Conservation (phyloP, 257 asterid genomes). For the Capsicum chinense region DNA sequence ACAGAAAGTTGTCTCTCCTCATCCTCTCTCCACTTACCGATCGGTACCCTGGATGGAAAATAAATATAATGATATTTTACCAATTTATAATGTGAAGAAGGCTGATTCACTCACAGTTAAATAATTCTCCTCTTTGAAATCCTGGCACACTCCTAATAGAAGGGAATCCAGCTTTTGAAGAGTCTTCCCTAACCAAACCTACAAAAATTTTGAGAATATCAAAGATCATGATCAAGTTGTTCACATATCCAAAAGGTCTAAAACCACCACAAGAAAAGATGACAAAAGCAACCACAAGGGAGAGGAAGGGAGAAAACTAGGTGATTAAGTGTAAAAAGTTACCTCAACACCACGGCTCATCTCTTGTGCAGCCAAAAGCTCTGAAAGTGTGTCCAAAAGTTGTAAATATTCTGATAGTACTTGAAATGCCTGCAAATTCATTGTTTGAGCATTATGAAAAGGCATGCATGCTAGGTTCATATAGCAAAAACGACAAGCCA, state of each 20-base stretch:
- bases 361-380: slow-evolving; percentile 85
- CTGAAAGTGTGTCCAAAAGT: slow-evolving; percentile 81
- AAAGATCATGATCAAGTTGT: slow-evolving; percentile 10
- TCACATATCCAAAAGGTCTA: background rate
- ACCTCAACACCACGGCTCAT: slow-evolving; percentile 98
- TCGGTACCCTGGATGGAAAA: background rate
- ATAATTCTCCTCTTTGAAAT: slow-evolving; percentile 85
- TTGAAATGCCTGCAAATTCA: slow-evolving; percentile 86
- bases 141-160: slow-evolving; percentile 84
- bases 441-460: slow-evolving; percentile 33
- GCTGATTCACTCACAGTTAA: slow-evolving; percentile 70
- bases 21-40: slow-evolving; percentile 3
- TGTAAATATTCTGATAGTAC: slow-evolving; percentile 92
- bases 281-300: background rate
- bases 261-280: slow-evolving; percentile 6
- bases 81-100: slow-evolving; percentile 33
- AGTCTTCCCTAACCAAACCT: slow-evolving; percentile 98
- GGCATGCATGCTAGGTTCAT: background rate
- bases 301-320: background rate
- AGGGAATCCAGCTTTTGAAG: slow-evolving; percentile 95
- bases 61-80: background rate
- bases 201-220: slow-evolving; percentile 36
- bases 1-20: background rate
- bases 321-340: slow-evolving; percentile 22
- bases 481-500: slow-evolving; percentile 18